A percentile compares a stretch with the other conserved stretches of the same genome.
phyloP scores from a whole-genome alignment of 441 rosid species.

The California macrophylla region DNA sequence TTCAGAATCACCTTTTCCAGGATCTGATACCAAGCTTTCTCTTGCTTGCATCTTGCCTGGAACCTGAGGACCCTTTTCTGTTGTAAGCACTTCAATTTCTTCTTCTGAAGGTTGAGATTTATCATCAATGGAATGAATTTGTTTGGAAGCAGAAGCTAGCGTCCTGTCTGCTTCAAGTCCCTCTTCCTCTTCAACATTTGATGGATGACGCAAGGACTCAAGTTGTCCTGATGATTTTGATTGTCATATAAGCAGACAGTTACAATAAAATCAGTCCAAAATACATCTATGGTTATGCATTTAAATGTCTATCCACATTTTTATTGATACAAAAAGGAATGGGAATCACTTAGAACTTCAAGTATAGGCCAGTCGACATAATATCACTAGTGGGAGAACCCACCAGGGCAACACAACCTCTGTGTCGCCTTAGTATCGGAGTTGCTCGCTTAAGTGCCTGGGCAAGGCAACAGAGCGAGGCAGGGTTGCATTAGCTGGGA shows the following conservation, averaged over 20 bases:
- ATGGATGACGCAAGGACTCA: constrained; percentile 25
- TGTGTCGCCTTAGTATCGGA: no score
- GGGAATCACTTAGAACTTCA: neutral
- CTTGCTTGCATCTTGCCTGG: constrained; percentile 25
- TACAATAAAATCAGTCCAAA: constrained; percentile 6
- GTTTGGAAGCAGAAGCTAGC: constrained; percentile 17
- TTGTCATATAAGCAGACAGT: constrained; percentile 8
- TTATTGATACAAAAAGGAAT: neutral
- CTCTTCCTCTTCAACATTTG: constrained; percentile 32
- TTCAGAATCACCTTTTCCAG: constrained; percentile 35
- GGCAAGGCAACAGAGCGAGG: no score
- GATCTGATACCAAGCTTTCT: constrained; percentile 28
- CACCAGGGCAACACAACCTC: no score
- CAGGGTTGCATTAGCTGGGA: no score
- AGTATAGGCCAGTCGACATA: neutral
- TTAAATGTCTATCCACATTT: no score
- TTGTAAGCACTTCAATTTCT: constrained; percentile 26
- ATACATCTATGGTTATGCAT: neutral
- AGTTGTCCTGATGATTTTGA: constrained; percentile 34
- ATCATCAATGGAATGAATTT: neutral
- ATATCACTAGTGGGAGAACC: no score
- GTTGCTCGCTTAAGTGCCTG: no score
- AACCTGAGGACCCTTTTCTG: constrained; percentile 24
- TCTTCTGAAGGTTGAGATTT: constrained; percentile 25
- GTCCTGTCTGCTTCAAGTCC: constrained; percentile 25